These are phyloP conservation scores for Phialocephala subalpina DNA, from an alignment of 2,329 filamentous ascomycete species.

Conservation along the genomic window DNA sequence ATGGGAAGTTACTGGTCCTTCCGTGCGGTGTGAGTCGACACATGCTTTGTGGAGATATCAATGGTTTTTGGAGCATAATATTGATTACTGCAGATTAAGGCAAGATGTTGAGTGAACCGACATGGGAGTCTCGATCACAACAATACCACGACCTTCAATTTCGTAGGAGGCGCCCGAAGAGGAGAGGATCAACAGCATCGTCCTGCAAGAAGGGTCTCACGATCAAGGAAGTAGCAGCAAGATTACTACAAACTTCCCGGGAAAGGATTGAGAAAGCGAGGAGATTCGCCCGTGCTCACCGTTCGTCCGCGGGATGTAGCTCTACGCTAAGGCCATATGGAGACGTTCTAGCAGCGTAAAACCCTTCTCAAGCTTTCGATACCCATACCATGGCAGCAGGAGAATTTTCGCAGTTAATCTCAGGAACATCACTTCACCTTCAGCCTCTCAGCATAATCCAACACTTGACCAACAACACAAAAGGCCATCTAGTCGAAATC, in stretches of 20 bases:
- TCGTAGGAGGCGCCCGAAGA: background rate
- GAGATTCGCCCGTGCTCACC: background rate
- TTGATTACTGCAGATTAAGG: background rate
- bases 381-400: background rate
- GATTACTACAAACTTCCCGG: background rate
- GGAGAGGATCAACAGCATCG: background rate
- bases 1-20: background rate
- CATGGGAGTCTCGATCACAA: background rate
- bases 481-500: background rate
- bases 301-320: no score
- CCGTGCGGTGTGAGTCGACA: background rate
- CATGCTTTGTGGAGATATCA: background rate
- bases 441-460: background rate
- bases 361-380: background rate
- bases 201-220: background rate
- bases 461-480: background rate
- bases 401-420: background rate
- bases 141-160: background rate
- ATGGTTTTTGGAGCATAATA: background rate
- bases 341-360: background rate
- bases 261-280: background rate
- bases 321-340: background rate
- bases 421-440: background rate
- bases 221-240: background rate
- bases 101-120: background rate